Evolutionary conservation across 805 yeast species (phyloP).

Genomic region (Yamadazyma philogaea): DNA sequence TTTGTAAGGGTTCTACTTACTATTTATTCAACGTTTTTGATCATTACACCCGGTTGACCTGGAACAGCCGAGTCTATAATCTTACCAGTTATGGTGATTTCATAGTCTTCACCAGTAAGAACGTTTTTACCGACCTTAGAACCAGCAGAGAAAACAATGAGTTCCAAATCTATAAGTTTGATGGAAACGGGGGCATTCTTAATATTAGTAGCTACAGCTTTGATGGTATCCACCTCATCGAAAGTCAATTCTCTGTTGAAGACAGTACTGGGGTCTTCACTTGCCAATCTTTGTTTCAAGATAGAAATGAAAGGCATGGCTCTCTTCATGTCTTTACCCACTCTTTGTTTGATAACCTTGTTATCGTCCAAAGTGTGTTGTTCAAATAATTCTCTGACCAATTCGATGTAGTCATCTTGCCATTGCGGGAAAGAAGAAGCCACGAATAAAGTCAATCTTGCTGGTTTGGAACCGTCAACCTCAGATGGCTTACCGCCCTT

Average conservation of each 20-base stretch:
- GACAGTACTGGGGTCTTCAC: conserved; percentile 70
- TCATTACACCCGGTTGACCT: conserved; percentile 84
- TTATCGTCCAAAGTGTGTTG: conserved; percentile 61
- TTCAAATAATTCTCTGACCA: conserved; percentile 76
- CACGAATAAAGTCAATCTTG: conserved; percentile 67
- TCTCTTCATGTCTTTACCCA: conserved; percentile 90
- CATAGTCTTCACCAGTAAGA: conserved; percentile 66
- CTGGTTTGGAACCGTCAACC: conserved; percentile 71
- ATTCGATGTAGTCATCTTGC: conserved; percentile 57
- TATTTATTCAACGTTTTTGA: conserved; percentile 53
- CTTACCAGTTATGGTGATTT: conserved; percentile 62
- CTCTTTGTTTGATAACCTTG: conserved; percentile 58
- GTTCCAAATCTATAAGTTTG: conserved; percentile 52
- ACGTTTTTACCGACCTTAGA: conserved; percentile 60
- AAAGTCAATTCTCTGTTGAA: conserved; percentile 87
- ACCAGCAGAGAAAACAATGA: conserved; percentile 64
- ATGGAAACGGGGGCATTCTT: conserved; percentile 61
- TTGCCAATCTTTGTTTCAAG: conserved; percentile 73
- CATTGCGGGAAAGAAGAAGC: conserved; percentile 76
- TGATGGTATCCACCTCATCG: conserved; percentile 68
- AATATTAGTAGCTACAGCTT: conserved; percentile 52
- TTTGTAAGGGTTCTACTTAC: background rate
- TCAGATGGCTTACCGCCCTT: conserved; percentile 78
- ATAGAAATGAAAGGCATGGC: conserved; percentile 96
- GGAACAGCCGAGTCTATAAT: conserved; percentile 83